Evolutionary conservation across 1,284 basidiomycete species (phyloP), one percentile per base, ranked within the genome.

Genomic region (Sanguinoderma infundibulare): DNA sequence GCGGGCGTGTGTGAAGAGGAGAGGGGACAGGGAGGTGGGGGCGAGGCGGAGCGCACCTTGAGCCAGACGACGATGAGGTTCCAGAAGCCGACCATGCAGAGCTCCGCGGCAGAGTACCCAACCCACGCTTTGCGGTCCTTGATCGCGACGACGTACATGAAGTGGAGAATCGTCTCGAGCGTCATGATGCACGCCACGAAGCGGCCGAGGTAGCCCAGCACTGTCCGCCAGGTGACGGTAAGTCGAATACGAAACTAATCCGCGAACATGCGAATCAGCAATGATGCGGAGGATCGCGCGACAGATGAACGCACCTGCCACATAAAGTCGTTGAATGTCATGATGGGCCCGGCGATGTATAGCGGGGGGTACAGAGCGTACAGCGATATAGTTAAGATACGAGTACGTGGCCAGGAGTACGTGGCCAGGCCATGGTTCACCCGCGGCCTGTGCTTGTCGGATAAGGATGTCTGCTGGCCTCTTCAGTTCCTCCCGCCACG

Each of bases 31-130:
- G 9, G 24, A 22, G 30, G 32, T 12, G 9, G 46, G 1, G 46
- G 12, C 10, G 3, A 17, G 26, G 53, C 2, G 15, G 47, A 6
- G 66, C 80, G 20, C 69, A 95, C 95, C 85, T 99, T 99, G 15
- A 98, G 80, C 97, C 98, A 99, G 0, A 98, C 94, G 44, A 98
- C 83, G 47, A 98, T 91, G 59, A 98, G 81, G 74, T 98, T 98
- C 98, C 97, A 99, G 72, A 98, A 96, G 0, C 97, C 96, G 47
- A 98, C 87, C 91, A 98, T 93, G 68, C 87, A 88, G 24, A 99
- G 83, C 73, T 98, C 85, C 12, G 91, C 86, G 0, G 95, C 90
- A 0, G 87, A 85, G 69, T 90, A 83, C 1, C 90, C 92, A 0
- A 74, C 69, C 91, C 90, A 93, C 1, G 92, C 91, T 46, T 85